Evolutionary conservation across 331 rosid genomes (phyloP).

Genomic region (Pyracantha coccinea): DNA sequence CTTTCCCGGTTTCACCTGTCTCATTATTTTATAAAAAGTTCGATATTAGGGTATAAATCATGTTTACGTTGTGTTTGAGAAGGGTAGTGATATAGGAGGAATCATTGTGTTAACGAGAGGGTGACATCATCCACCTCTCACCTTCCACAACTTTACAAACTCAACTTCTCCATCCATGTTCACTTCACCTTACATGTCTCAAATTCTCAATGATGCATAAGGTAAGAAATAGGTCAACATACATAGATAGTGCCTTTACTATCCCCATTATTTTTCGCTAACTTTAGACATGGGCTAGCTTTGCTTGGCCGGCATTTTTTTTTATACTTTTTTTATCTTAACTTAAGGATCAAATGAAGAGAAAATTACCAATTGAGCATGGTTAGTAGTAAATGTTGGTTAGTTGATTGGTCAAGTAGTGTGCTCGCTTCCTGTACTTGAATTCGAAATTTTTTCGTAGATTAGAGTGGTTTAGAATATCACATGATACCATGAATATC

Average conservation of each 20-base stretch:
- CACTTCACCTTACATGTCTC: constrained; percentile 6
- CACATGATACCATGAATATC: neutral
- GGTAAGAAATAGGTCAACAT: constrained; percentile 1
- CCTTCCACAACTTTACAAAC: neutral
- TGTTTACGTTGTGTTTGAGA: neutral
- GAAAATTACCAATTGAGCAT: neutral
- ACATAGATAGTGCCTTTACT: neutral
- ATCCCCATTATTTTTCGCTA: neutral
- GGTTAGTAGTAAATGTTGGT: neutral
- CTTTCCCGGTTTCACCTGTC: neutral
- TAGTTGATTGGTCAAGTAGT: neutral
- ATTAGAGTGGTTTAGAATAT: neutral
- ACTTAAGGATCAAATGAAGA: neutral
- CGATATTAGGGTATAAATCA: neutral
- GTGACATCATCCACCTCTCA: constrained; percentile 2
- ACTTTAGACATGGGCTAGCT: neutral
- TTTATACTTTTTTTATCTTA: neutral
- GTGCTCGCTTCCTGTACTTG: neutral
- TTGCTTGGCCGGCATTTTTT: neutral
- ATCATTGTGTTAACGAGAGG: neutral
- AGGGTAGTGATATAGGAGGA: neutral
- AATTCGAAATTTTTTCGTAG: too few species aligned
- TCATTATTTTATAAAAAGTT: neutral
- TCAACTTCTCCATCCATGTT: constrained; percentile 1
- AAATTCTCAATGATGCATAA: neutral